These are phyloP conservation scores for Penstemon newberryi DNA, from an alignment of 257 asterid genomes.

Conservation along the genomic window DNA sequence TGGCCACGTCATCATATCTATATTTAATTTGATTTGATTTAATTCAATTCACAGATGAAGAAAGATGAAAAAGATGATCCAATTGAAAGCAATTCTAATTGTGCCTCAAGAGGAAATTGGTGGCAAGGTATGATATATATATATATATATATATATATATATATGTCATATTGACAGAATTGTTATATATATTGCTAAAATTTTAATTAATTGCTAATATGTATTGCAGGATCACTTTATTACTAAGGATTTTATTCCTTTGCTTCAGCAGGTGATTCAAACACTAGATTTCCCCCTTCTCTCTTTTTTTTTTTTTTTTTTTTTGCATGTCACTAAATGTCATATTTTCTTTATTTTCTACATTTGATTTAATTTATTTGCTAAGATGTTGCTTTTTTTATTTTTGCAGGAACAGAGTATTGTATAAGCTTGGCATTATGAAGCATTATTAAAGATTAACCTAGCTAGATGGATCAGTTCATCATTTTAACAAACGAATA, in stretches of 20 bases:
- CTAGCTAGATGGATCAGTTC: too few species aligned
- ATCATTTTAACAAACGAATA: too few species aligned
- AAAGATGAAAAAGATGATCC: constrained; percentile 49
- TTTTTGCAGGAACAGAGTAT: too few species aligned
- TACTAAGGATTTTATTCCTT: constrained; percentile 32
- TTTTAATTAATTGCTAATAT: background rate
- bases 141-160: too few species aligned
- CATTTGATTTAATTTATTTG: too few species aligned
- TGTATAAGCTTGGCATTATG: too few species aligned
- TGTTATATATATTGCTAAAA: background rate
- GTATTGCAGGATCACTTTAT: constrained; percentile 61
- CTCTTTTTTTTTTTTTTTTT: background rate
- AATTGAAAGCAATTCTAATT: constrained; percentile 44
- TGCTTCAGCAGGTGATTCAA: constrained; percentile 13
- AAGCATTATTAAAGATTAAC: too few species aligned
- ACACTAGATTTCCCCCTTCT: too few species aligned
- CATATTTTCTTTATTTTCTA: too few species aligned
- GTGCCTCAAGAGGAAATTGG: constrained; percentile 84
- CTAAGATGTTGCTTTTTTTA: too few species aligned
- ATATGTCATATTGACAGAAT: background rate
- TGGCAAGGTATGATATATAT: constrained; percentile 57
- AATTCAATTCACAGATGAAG: constrained; percentile 36
- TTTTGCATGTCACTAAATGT: background rate
- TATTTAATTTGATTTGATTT: background rate
- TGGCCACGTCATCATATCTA: too few species aligned